Evolutionary conservation across 2,329 filamentous ascomycete genomes (phyloP).

Genomic region (Trichoderma cornu-damae): DNA sequence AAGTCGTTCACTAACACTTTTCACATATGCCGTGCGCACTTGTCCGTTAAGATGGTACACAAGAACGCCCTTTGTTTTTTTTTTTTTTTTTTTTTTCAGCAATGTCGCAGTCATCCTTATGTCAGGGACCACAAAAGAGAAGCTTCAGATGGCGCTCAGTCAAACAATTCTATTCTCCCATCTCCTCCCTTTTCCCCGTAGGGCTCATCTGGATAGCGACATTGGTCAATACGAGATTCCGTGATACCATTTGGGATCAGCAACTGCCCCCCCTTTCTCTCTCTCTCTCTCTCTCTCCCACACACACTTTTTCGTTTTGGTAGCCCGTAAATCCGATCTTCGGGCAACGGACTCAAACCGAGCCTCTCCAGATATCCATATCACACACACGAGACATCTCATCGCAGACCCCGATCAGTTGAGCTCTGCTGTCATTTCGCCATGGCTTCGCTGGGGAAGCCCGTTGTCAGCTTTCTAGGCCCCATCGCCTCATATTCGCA

Average conservation of each 20-base stretch:
- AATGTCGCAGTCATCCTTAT: conserved; percentile 17
- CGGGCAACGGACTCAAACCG: not conserved
- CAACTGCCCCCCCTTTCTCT: not conserved
- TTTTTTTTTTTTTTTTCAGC: not conserved
- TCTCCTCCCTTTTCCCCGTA: not conserved
- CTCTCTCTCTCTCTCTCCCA: conserved; percentile 17
- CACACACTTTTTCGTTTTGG: too few relatives aligned
- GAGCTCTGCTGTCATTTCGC: not conserved
- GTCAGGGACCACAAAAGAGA: conserved; percentile 14
- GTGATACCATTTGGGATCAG: not conserved
- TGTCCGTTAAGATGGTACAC: not conserved
- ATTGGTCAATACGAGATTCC: not conserved
- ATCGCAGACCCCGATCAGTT: not conserved
- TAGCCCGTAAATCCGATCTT: conserved; percentile 9
- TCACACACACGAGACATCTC: not conserved
- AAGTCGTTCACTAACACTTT: not conserved
- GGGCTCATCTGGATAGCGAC: not conserved
- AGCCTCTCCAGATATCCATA: not conserved
- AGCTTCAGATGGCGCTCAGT: not conserved
- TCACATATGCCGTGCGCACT: too few relatives aligned
- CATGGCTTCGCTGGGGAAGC: conserved; percentile 33
- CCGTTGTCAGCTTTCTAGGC: conserved; percentile 46
- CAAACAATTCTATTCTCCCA: not conserved
- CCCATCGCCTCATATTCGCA: conserved; percentile 48
- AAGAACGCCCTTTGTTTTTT: not conserved